Base-by-base conservation (phyloP, 768 basidiomycete species). In the Phylloporus rhodoxanthus region DNA sequence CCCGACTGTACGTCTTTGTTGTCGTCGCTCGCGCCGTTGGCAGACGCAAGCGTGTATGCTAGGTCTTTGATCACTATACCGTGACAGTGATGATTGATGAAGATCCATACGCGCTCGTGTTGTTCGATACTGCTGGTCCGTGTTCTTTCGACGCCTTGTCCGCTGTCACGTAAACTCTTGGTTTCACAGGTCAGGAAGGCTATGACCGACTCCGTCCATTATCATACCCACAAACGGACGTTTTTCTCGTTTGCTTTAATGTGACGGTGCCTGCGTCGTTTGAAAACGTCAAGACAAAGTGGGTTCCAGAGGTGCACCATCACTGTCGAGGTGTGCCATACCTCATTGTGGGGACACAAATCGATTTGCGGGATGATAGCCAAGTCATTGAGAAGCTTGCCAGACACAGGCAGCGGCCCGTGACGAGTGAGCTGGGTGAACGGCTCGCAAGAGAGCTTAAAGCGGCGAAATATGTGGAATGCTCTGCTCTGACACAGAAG, bases 81-180 rank as follows among this genome's bases (percentile, higher is more conserved):
- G 96, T 98, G 54, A 98, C 95, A 15, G 96, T 99, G 51, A 98
- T 99, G 96, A 98, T 99, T 72, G 95, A 95, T 46, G 96, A 98
- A 64, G 95, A 98, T 72, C 95, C 96, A 45, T 98, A 98, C 70
- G 98, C 96, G 57, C 74, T 99, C 65, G 96, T 96, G 49, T 71
- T 99, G 58, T 99, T 98, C 70, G 96, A 99, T 78, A 99, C 96
- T 52, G 96, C 96, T 60, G 93, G 93, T 93, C 56, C 60, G 88
- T 79, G 42, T 8, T 47, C n/a, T 50, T 40, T 46, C 13, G 39
- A 32, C 11, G 41, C 28, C 2, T 8, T 36, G 3, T 47, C 39
- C 8, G 34, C 29, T 41, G 54, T 43, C 56, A 41, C 44, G 33
- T 47, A 46, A n/a, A 48, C 15, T 48, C 54, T 39, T 56, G 15